phyloP scores from a whole-genome alignment of 2,329 filamentous ascomycete genomes.

The Beauveria sp. region DNA sequence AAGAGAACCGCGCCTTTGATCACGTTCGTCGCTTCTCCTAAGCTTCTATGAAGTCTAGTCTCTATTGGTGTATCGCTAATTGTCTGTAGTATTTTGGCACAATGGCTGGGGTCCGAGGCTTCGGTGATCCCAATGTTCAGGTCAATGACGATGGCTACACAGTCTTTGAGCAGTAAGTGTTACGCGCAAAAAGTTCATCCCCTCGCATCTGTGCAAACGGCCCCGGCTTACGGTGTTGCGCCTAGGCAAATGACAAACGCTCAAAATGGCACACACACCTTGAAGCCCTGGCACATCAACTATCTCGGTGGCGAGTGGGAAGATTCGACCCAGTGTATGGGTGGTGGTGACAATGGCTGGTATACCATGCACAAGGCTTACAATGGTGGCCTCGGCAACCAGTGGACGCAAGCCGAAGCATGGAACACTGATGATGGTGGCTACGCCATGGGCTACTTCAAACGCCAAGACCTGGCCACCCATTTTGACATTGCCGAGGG shows the following conservation, averaged over 20 bases:
- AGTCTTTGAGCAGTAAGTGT: slow-evolving; percentile 41
- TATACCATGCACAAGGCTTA: slow-evolving; percentile 41
- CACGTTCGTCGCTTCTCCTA: slow-evolving; percentile 18
- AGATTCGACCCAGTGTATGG: slow-evolving; percentile 44
- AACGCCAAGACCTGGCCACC: slow-evolving; percentile 41
- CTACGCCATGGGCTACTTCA: slow-evolving; percentile 38
- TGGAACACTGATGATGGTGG: not conserved
- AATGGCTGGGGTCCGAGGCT: slow-evolving; percentile 46
- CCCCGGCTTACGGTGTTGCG: not conserved
- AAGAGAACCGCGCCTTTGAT: slow-evolving; percentile 31
- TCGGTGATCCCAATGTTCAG: slow-evolving; percentile 35
- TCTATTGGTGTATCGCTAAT: not conserved
- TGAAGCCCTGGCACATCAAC: slow-evolving; percentile 44
- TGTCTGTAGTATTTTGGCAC: slow-evolving; percentile 41
- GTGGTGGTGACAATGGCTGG: slow-evolving; percentile 44
- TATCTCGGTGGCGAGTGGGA: slow-evolving; percentile 39
- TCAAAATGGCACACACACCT: slow-evolving; percentile 32
- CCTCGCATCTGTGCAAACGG: not conserved
- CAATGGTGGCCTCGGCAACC: slow-evolving; percentile 41
- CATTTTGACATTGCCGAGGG: slow-evolving; percentile 48
- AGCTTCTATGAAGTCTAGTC: not conserved
- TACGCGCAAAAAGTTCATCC: not conserved
- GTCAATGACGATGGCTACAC: slow-evolving; percentile 28
- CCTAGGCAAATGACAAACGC: slow-evolving; percentile 30
- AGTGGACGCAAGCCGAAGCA: slow-evolving; percentile 31